Evolutionary conservation across 140 eudicot genomes (phyloP), one percentile per base, ranked within the genome.

Genomic region (Flaveria floridana): DNA sequence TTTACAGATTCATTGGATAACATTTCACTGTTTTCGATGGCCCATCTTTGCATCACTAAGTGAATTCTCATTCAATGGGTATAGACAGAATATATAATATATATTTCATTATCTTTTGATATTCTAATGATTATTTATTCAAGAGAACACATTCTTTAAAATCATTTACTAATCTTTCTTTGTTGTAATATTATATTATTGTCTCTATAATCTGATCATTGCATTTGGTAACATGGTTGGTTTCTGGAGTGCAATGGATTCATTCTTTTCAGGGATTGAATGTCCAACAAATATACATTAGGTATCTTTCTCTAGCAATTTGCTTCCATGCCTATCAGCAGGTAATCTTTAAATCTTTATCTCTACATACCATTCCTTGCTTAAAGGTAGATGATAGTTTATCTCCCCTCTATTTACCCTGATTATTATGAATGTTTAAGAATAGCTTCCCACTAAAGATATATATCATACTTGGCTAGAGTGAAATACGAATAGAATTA

Each of bases 241-340:
- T 70, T 85, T 30, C 48, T 62, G 57, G 28, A 21, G 23, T 2
- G 46, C 30, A 14, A 55, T 39, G 71, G 56, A 23, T 30, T 63
- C 70, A 3, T 28, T 68, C 42, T 61, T 80, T 78, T 23, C 83
- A 94, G 96, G 97, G 97, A 16, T 63, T 94, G 76, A 87, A 88
- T 65, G 92, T 87, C 61, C 75, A 79, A 51, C 95, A 94, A 76
- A 73, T 94, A 34, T 94, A 91, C 86, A 81, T 70, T 8, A 84
- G 97, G 85, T 88, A 97, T 69, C 80, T 94, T 34, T 11, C 88
- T 51, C 96, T 97, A 71, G 95, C 97, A 68, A 82, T 90, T 62
- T 90, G 96, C 85, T 94, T 94, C 89, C 99, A 94, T 79, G 99
- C 97, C 34, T 94, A 88, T 81, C 97, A 94, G 84, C 99, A 94